phyloP scores from a whole-genome alignment of 2,329 filamentous ascomycete species.

The Colletotrichum scovillei region DNA sequence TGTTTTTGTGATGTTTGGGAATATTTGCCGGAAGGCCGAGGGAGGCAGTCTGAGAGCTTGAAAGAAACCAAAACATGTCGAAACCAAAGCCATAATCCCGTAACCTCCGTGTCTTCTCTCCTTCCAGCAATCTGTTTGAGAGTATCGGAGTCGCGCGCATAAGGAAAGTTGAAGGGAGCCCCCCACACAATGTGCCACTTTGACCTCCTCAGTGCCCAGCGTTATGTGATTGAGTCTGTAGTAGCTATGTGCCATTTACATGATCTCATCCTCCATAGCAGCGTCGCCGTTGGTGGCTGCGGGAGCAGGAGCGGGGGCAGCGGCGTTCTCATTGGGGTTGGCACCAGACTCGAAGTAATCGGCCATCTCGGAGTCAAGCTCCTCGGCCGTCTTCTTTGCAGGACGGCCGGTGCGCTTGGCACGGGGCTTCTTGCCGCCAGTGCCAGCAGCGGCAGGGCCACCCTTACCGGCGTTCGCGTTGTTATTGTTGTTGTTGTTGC shows the following conservation, averaged over 20 bases:
- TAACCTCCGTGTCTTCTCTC: constrained; percentile 17
- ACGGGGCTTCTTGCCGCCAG: constrained; percentile 64
- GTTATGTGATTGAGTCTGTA: neutral
- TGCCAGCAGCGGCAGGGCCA: constrained; percentile 53
- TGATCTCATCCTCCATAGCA: constrained; percentile 75
- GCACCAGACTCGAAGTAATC: constrained; percentile 82
- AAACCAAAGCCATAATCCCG: constrained; percentile 32
- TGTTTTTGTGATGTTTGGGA: constrained; percentile 22
- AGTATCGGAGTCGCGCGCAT: constrained; percentile 16
- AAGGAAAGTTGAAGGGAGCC: constrained; percentile 24
- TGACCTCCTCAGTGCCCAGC: neutral
- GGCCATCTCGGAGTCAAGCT: constrained; percentile 97
- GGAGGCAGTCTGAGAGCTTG: constrained; percentile 27
- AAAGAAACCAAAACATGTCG: constrained; percentile 27
- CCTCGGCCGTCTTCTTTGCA: constrained; percentile 90
- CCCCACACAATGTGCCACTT: constrained; percentile 1
- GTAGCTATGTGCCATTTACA: constrained; percentile 45
- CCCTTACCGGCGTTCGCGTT: constrained; percentile 51
- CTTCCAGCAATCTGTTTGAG: constrained; percentile 29
- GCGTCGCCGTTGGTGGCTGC: constrained; percentile 63
- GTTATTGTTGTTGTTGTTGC: constrained; percentile 61
- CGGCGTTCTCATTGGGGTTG: constrained; percentile 54
- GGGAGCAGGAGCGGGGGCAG: constrained; percentile 59
- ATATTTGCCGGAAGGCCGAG: constrained; percentile 17
- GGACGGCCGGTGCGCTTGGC: constrained; percentile 71